Evolutionary conservation across 2,329 filamentous ascomycete genomes (phyloP).

Genomic region (Rugonectria rugulosa): DNA sequence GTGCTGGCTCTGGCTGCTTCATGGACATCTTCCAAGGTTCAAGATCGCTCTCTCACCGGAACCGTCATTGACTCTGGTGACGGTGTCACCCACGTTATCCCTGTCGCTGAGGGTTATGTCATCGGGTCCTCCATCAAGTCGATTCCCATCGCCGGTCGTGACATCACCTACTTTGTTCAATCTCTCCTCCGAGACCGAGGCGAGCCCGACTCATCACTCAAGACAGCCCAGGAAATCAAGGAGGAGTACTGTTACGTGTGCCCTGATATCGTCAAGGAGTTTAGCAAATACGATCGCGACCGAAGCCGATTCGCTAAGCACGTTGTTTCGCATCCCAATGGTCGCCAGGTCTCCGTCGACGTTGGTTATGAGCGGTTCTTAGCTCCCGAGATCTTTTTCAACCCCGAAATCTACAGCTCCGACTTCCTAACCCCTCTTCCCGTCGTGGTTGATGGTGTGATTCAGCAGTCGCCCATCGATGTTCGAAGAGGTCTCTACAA

Average conservation of each 20-base stretch:
- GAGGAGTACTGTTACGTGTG: slow-evolving; percentile 99
- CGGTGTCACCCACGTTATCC: slow-evolving; percentile 98
- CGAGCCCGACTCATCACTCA: slow-evolving; percentile 94
- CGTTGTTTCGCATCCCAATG: slow-evolving; percentile 84
- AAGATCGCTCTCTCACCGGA: slow-evolving; percentile 92
- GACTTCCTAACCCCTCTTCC: slow-evolving; percentile 97
- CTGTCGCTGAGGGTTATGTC: slow-evolving; percentile 97
- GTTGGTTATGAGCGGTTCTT: slow-evolving; percentile 98
- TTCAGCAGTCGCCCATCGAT: slow-evolving; percentile 97
- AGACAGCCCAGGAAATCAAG: slow-evolving; percentile 98
- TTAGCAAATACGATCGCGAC: slow-evolving; percentile 91
- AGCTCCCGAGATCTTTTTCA: slow-evolving; percentile 99
- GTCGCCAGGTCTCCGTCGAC: slow-evolving; percentile 84
- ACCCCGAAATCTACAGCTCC: slow-evolving; percentile 98
- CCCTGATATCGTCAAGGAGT: slow-evolving; percentile 99
- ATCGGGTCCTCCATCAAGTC: slow-evolving; percentile 99
- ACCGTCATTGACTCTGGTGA: slow-evolving; percentile 99
- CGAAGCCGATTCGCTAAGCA: slow-evolving; percentile 91
- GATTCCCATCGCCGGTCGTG: slow-evolving; percentile 95
- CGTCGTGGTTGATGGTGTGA: slow-evolving; percentile 93
- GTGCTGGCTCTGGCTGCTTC: slow-evolving; percentile 95
- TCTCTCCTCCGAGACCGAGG: slow-evolving; percentile 94
- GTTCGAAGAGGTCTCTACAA: slow-evolving; percentile 97
- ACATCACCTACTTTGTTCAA: slow-evolving; percentile 99
- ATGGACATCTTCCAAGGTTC: slow-evolving; percentile 98